Evolutionary conservation across 1,284 basidiomycete genomes (phyloP).

Genomic region (Ceratobasidium sp.): DNA sequence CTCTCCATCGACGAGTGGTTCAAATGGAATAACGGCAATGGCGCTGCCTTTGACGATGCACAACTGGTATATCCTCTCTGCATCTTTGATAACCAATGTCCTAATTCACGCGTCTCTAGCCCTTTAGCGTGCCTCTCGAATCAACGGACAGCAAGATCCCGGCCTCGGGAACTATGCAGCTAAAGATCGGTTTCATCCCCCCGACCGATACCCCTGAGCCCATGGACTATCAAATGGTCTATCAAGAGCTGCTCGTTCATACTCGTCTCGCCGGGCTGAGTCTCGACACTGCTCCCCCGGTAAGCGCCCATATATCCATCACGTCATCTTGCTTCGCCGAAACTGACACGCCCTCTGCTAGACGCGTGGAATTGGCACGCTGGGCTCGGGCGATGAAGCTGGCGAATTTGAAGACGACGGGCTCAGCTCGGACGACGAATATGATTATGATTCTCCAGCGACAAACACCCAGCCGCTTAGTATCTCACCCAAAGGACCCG

Average conservation of each 20-base stretch:
- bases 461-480: conserved; percentile 5
- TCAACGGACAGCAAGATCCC: conserved; percentile 70
- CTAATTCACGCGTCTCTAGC: conserved; percentile 51
- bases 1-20: conserved; percentile 86
- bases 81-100: conserved; percentile 5
- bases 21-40: conserved; percentile 50
- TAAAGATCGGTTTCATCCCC: conserved; percentile 79
- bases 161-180: conserved; percentile 67
- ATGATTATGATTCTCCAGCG: conserved; percentile 32
- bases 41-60: conserved; percentile 44
- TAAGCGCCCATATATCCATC: conserved; percentile 53
- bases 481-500: neutral
- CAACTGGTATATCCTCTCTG: conserved; percentile 47
- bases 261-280: conserved; percentile 60
- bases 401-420: conserved; percentile 79
- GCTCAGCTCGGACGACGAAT: conserved; percentile 57
- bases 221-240: conserved; percentile 63
- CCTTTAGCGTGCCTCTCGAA: conserved; percentile 62
- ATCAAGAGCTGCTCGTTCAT: conserved; percentile 68
- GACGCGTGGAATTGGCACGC: conserved; percentile 89
- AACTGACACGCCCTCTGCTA: conserved; percentile 49
- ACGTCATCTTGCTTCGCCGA: neutral
- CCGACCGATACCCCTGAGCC: conserved; percentile 49
- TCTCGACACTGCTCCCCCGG: conserved; percentile 80
- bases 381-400: conserved; percentile 65